Conservation (phyloP, 768 basidiomycete species). For the Suillus brevipes region DNA sequence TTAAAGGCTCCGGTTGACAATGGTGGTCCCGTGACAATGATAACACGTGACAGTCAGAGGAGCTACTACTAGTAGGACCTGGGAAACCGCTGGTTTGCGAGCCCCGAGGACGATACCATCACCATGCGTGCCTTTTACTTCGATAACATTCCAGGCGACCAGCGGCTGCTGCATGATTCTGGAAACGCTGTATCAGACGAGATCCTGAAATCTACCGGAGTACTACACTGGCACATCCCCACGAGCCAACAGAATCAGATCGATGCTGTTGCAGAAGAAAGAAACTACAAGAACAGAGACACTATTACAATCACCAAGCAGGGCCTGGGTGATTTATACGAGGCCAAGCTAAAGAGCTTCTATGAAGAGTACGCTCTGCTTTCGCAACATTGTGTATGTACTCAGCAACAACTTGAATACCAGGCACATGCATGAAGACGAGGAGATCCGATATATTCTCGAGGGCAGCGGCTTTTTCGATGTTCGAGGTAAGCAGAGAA, state of each 20-base stretch:
- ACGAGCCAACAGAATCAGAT: conserved; percentile 50
- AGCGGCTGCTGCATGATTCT: conserved; percentile 77
- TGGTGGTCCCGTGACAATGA: too few species aligned
- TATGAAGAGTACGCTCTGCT: conserved; percentile 69
- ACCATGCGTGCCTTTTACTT: conserved; percentile 75
- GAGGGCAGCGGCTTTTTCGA: conserved; percentile 90
- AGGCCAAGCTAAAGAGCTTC: conserved; percentile 78
- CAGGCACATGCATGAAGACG: conserved; percentile 94
- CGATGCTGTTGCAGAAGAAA: conserved; percentile 62
- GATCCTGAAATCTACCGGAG: conserved; percentile 56
- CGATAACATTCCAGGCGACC: conserved; percentile 77
- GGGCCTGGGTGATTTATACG: conserved; percentile 81
- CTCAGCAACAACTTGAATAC: background rate
- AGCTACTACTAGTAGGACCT: too few species aligned
- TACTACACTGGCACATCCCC: conserved; percentile 69
- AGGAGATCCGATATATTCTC: conserved; percentile 90
- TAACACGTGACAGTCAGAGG: too few species aligned
- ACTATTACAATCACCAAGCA: conserved; percentile 74
- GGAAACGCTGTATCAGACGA: conserved; percentile 52
- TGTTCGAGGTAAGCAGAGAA: conserved; percentile 64
- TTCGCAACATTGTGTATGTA: too few species aligned
- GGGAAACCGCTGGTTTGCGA: too few species aligned
- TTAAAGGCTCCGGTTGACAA: too few species aligned
- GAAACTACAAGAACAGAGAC: conserved; percentile 84
- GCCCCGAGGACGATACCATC: too few species aligned